Evolutionary conservation across 164 flowering plant species (phyloP).

Genomic region (Chimonanthus salicifolius): DNA sequence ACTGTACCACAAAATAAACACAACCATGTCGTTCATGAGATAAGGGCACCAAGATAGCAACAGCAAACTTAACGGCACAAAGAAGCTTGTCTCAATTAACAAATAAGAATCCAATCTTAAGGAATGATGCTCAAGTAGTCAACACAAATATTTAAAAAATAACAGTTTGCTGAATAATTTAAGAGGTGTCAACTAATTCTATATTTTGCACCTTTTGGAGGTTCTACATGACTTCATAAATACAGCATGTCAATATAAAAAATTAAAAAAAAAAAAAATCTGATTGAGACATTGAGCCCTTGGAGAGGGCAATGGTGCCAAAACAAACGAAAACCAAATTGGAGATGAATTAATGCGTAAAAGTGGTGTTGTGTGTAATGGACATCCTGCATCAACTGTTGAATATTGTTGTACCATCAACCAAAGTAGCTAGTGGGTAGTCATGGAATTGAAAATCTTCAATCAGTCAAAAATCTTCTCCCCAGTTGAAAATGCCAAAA

Average conservation of each 20-base stretch:
- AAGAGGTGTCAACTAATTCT: background rate
- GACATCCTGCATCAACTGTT: background rate
- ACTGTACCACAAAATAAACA: background rate
- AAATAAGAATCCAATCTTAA: no score
- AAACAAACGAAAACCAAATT: background rate
- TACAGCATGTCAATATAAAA: no score
- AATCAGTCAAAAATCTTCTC: conserved; percentile 77
- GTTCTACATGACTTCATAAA: background rate
- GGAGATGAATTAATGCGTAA: no score
- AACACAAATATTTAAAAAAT: background rate
- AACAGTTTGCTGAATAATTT: background rate
- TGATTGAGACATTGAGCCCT: background rate
- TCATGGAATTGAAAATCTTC: background rate
- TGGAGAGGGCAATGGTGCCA: background rate
- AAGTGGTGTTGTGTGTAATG: background rate
- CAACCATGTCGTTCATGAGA: background rate
- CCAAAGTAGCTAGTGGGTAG: background rate
- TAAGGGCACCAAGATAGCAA: background rate
- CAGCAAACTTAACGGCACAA: background rate
- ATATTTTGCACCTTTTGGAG: background rate
- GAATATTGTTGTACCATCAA: background rate
- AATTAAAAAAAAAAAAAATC: background rate
- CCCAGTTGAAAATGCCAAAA: conserved; percentile 67
- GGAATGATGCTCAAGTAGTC: background rate
- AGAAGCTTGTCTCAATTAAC: background rate